Conservation (phyloP, 768 basidiomycete genomes). For the Steccherinum ochraceum region DNA sequence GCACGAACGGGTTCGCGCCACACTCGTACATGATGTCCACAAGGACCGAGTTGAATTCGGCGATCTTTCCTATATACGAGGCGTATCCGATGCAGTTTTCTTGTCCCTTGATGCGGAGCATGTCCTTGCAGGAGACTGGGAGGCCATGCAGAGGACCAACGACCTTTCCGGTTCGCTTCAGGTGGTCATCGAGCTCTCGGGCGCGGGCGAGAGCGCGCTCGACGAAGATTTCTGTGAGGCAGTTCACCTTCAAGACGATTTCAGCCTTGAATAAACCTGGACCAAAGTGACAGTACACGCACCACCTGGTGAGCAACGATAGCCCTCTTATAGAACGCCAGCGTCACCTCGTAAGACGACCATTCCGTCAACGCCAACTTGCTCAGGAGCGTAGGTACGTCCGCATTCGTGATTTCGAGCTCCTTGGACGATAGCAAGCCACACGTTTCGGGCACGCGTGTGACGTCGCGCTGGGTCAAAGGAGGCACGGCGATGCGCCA, state of each 20-base stretch:
- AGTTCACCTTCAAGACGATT: constrained; percentile 56
- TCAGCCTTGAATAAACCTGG: no score
- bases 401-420: constrained; percentile 47
- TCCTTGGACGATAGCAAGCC: constrained; percentile 50
- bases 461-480: constrained; percentile 40
- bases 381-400: constrained; percentile 41
- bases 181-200: constrained; percentile 54
- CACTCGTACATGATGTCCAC: constrained; percentile 58
- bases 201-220: constrained; percentile 64
- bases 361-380: constrained; percentile 47
- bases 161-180: constrained; percentile 54
- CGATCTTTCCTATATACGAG: constrained; percentile 59
- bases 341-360: constrained; percentile 61
- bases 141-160: constrained; percentile 74
- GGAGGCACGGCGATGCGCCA: constrained; percentile 48
- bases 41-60: constrained; percentile 53
- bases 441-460: constrained; percentile 42
- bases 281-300: no score
- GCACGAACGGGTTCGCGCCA: constrained; percentile 69
- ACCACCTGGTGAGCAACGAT: constrained; percentile 77
- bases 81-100: constrained; percentile 75
- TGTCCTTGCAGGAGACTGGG: constrained; percentile 72
- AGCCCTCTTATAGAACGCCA: constrained; percentile 72
- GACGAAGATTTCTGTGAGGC: constrained; percentile 79
- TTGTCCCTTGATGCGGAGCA: constrained; percentile 59